Evolutionary conservation across 805 yeast species (phyloP).

Genomic region (Sugiyamaella marilandica): DNA sequence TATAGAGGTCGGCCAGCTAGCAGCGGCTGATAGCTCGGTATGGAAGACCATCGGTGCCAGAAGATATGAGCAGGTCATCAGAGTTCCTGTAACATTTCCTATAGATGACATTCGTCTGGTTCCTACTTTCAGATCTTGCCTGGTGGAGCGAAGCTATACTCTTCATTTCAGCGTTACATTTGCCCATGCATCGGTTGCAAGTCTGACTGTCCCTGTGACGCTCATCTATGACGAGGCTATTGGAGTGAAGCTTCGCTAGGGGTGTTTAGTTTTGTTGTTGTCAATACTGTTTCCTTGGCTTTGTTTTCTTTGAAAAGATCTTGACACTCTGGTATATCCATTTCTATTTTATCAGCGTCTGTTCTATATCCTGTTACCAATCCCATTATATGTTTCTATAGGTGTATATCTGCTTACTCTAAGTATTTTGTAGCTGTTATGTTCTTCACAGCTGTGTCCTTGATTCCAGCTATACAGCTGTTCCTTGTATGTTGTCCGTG

Average conservation of each 20-base stretch:
- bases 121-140: conserved; percentile 11
- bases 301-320: too few species aligned
- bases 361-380: too few species aligned
- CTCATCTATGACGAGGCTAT: background rate
- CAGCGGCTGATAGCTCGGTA: background rate
- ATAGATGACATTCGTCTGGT: conserved; percentile 1
- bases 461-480: too few species aligned
- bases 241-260: background rate
- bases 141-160: conserved; percentile 11
- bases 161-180: background rate
- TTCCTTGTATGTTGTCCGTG: too few species aligned
- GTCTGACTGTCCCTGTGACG: background rate
- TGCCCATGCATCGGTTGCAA: background rate
- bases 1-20: background rate
- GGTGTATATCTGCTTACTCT: too few species aligned
- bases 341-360: too few species aligned
- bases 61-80: background rate
- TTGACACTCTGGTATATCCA: too few species aligned
- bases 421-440: too few species aligned
- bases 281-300: too few species aligned
- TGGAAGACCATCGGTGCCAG: background rate
- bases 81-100: conserved; percentile 4
- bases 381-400: too few species aligned
- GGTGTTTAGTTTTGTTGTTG: background rate
- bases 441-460: too few species aligned